Percentiles rank a stretch among this genome's conserved stretches.
phyloP scores from a whole-genome alignment of 148 eudicot genomes.

The Camellia japonica region DNA sequence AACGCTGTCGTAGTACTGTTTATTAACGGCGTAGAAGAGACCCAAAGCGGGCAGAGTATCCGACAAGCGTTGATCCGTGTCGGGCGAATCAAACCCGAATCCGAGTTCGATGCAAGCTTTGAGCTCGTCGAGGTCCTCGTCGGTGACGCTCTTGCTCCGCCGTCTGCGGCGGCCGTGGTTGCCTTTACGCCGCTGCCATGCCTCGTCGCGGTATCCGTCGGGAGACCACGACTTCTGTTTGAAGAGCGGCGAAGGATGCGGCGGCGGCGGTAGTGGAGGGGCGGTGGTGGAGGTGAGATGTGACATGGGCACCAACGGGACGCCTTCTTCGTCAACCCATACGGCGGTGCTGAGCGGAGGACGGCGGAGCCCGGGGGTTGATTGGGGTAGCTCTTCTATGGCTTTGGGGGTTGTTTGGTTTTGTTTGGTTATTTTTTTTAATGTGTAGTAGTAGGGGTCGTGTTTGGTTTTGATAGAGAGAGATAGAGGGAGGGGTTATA shows the following conservation, averaged over 20 bases:
- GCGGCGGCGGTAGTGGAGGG: not conserved
- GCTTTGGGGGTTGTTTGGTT: not conserved
- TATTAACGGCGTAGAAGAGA: conserved; percentile 63
- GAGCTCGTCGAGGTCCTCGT: conserved; percentile 77
- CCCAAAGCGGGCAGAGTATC: conserved; percentile 73
- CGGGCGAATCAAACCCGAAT: conserved; percentile 69
- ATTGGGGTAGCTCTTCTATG: conserved; percentile 36
- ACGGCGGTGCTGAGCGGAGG: conserved; percentile 22
- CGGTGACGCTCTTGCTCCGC: conserved; percentile 70
- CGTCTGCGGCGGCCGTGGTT: conserved; percentile 23
- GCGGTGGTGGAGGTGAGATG: conserved; percentile 5
- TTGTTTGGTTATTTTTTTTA: not conserved
- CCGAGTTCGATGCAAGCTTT: conserved; percentile 83
- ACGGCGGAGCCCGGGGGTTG: conserved; percentile 25
- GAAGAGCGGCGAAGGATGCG: conserved; percentile 20
- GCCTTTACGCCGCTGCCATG: conserved; percentile 54
- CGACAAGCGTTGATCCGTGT: conserved; percentile 44
- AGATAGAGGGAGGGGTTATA: conserved; percentile 11
- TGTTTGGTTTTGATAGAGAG: not conserved
- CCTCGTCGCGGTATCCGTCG: conserved; percentile 59
- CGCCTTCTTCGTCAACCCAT: conserved; percentile 12
- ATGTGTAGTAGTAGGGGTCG: too few species aligned
- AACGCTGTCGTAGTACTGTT: conserved; percentile 47
- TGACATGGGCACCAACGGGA: not conserved
- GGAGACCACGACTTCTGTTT: conserved; percentile 89